Base-by-base conservation (phyloP, 345 rosid species). In the Carallia pectinifolia region DNA sequence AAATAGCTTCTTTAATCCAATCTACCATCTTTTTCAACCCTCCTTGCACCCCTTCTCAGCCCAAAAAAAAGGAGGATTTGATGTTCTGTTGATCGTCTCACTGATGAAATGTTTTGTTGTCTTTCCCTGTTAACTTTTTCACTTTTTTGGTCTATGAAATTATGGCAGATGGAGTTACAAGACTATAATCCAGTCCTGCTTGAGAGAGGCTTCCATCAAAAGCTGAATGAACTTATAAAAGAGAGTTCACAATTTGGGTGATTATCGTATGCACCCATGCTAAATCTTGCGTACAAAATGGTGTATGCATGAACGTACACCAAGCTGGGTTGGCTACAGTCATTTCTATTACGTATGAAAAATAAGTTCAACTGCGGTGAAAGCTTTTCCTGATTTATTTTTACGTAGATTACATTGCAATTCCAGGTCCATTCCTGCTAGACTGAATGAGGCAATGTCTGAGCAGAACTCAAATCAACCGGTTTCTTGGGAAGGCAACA, bases 141-240 rank as follows among this genome's bases (percentile, higher is more conserved):
- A 15, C 3, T 44, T 7, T 37, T 44, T 13, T 44, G 10, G 3
- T 7, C 16, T 4, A 10, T 44, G 52, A 59, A 34, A 37, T 62
- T 64, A 12, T 69, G 64, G 53, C 87, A 93, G 98, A 81, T 90
- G 78, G 89, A 87, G 62, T 79, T 80, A 62, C 78, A 79, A 76
- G 93, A 85, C 80, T 93, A 90, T 74, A 77, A 90, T 75, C 98
- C 98, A 40, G 34, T 90, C 72, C 83, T 56, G 66, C 88, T 89
- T 63, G 87, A 79, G 70, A 85, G 98, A 85, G 97, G 97, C 62
- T 85, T 93, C 81, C 97, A 93, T 80, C 86, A 85, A 79, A 89
- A 85, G 68, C 77, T 90, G 74, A 90, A 86, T 78, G 70, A 74
- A 74, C 85, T 86, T 59, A 84, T 93, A 34, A 85, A 86, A 62